These are phyloP conservation scores for Boletus rex-veris DNA, from an alignment of 768 basidiomycete species.

Conservation along the genomic window DNA sequence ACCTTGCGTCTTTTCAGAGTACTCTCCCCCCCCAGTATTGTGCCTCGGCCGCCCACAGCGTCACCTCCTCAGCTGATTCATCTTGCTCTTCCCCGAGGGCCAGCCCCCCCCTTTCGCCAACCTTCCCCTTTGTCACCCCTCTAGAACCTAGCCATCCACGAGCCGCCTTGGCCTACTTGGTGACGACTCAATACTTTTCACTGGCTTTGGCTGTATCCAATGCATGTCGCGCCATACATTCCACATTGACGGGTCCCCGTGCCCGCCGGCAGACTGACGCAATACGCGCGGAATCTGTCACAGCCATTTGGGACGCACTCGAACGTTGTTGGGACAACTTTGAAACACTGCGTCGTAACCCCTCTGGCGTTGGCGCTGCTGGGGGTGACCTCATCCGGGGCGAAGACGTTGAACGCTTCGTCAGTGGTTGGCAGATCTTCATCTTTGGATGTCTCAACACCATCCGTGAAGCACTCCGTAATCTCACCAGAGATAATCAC, in stretches of 20 bases:
- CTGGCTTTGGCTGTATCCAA: constrained; percentile 72
- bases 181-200: constrained; percentile 58
- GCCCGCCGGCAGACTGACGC: constrained; percentile 58
- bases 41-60: constrained; percentile 23
- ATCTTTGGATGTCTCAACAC: constrained; percentile 91
- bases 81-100: constrained; percentile 34
- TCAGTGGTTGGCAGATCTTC: constrained; percentile 88
- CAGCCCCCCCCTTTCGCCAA: constrained; percentile 21
- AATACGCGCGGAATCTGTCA: constrained; percentile 62
- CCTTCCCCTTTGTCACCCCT: constrained; percentile 23
- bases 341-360: constrained; percentile 53
- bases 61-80: constrained; percentile 33
- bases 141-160: constrained; percentile 28
- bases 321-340: constrained; percentile 85
- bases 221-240: constrained; percentile 76
- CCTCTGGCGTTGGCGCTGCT: constrained; percentile 40
- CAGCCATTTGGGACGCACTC: constrained; percentile 81
- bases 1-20: constrained; percentile 68
- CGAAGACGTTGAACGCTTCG: constrained; percentile 63
- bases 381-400: constrained; percentile 35
- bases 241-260: constrained; percentile 72
- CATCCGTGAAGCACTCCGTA: constrained; percentile 69
- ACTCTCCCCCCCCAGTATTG: constrained; percentile 47
- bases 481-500: constrained; percentile 43
- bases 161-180: constrained; percentile 44